phyloP scores from a whole-genome alignment of 208 protist species.

The Trypanosoma boissoni region DNA sequence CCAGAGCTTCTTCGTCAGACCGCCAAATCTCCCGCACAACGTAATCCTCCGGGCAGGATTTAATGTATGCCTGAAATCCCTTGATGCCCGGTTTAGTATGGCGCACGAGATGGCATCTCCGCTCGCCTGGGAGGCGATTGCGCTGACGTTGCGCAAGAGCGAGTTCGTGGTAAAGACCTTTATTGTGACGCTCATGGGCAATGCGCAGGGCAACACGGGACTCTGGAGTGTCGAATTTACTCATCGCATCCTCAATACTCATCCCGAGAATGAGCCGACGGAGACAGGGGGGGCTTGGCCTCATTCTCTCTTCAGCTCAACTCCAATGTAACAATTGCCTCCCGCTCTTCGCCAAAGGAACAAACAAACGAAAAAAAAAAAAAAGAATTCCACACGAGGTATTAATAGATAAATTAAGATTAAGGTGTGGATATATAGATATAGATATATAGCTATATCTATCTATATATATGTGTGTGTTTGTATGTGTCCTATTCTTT shows the following conservation, averaged over 20 bases:
- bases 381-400: no score
- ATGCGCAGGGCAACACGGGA: conserved; percentile 63
- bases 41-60: conserved; percentile 65
- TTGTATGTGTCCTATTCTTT: no score
- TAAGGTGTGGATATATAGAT: no score
- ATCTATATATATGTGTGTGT: no score
- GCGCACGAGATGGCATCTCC: conserved; percentile 73
- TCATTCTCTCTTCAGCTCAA: no score
- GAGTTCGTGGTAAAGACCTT: conserved; percentile 81
- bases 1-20: conserved; percentile 9
- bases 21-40: conserved; percentile 74
- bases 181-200: conserved; percentile 78
- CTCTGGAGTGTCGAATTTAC: conserved; percentile 80
- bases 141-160: conserved; percentile 67
- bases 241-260: conserved; percentile 85
- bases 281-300: conserved; percentile 13
- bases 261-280: conserved; percentile 80
- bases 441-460: no score
- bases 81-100: conserved; percentile 72
- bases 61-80: conserved; percentile 84
- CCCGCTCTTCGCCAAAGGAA: no score
- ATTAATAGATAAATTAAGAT: no score
- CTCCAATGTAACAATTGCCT: no score
- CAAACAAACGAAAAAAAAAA: no score
- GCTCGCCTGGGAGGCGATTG: conserved; percentile 55